phyloP scores from a whole-genome alignment of 2,329 filamentous ascomycete genomes.

The Aspergillus cejpii region DNA sequence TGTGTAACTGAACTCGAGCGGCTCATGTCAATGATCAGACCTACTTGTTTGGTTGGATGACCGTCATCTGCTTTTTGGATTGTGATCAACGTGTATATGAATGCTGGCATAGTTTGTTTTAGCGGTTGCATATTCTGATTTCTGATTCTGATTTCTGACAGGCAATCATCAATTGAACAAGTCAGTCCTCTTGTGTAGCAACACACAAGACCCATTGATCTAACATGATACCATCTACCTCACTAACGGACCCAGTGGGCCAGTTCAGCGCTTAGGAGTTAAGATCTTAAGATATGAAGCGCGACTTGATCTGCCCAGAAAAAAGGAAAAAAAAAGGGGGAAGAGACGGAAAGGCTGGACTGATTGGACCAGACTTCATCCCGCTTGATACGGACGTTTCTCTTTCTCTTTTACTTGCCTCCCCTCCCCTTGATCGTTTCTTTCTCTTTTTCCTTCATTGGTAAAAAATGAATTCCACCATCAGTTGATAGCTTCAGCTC shows the following conservation, averaged over 20 bases:
- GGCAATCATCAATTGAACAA: no score
- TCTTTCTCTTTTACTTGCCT: not conserved
- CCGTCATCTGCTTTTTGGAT: constrained; percentile 1
- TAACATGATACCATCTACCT: not conserved
- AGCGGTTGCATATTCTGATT: not conserved
- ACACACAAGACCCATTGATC: constrained; percentile 1
- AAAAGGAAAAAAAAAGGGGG: not conserved
- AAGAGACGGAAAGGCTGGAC: not conserved
- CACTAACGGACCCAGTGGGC: not conserved
- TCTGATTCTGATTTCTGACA: not conserved
- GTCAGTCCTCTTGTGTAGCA: not conserved
- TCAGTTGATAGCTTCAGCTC: constrained; percentile 2
- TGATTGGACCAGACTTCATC: constrained; percentile 4
- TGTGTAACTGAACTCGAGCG: constrained; percentile 1
- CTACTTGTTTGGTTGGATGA: not conserved
- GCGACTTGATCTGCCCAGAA: constrained; percentile 1
- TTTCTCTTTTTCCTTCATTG: not conserved
- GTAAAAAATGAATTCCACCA: not conserved
- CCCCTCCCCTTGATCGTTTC: not conserved
- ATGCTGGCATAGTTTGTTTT: constrained; percentile 8
- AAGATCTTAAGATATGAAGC: not conserved
- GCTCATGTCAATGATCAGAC: not conserved
- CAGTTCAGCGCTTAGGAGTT: not conserved
- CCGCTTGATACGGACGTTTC: not conserved
- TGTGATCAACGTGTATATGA: constrained; percentile 13